Evolutionary conservation across 169 alveolate genomes (phyloP), one percentile per base, ranked within the genome.

Genomic region (Eimeria praecox): DNA sequence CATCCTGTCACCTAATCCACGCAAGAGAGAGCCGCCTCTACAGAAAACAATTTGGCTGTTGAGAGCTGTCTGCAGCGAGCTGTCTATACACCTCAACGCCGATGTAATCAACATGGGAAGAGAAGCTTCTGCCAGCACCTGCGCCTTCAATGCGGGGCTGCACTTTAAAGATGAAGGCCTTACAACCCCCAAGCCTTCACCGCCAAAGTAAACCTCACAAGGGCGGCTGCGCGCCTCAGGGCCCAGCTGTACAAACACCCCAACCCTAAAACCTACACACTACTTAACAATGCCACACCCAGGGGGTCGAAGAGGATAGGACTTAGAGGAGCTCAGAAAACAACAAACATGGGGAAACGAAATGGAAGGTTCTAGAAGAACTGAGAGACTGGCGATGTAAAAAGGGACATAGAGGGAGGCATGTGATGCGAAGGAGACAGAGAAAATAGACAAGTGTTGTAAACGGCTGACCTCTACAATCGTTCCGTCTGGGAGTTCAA

Each of bases 161-260:
- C 80, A 30, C 14, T 35, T 69, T 9, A n/a, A 30, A 9, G 46
- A 30, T 3, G 46, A 30, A 12, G 18, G 18, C 14, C 16, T 42
- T 4, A 35, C 24, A 3, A 3, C 87, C 6, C 62, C 52, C 18
- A 9, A 3, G 3, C 30, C 87, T 35, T 38, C 56, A 20, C 46
- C 46, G 16, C 87, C 87, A 44, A 77, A 77, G 59, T 77, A 77
- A 10, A 77, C 87, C 54, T 77, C 87, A 27, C 56, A 35, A 22
- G 87, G 87, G 18, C 52, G 56, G 16, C 87, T 30, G 3, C 87
- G 87, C 16, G 87, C 59, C 30, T 44, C 35, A 27, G 35, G 38
- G 59, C 46, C 59, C 56, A 77, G 87, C 87, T 77, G 87, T 22
- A 38, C 62, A 42, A 10, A 42, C 87, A 77, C 87, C 52, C 87